phyloP scores from a whole-genome alignment of 2,329 filamentous ascomycete species.

The Balansia obtecta region DNA sequence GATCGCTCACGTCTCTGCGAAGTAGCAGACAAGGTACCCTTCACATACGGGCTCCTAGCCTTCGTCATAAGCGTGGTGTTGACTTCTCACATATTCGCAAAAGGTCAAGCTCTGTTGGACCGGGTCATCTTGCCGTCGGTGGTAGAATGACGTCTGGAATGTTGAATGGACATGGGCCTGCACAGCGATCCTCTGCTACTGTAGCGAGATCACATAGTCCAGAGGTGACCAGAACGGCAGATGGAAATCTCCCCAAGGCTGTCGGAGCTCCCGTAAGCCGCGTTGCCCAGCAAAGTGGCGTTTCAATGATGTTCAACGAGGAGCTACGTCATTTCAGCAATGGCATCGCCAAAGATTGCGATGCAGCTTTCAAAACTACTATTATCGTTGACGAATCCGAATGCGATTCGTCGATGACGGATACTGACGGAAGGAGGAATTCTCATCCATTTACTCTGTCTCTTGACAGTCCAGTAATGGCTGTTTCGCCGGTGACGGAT shows the following conservation, averaged over 20 bases:
- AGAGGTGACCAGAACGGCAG: conserved; percentile 14
- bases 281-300: conserved; percentile 11
- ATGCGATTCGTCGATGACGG: conserved; percentile 19
- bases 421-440: conserved; percentile 20
- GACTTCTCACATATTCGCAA: conserved; percentile 40
- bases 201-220: conserved; percentile 16
- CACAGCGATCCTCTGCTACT: conserved; percentile 11
- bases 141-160: conserved; percentile 9
- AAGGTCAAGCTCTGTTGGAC: conserved; percentile 19
- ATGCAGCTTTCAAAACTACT: conserved; percentile 76
- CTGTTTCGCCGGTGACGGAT: conserved; percentile 16
- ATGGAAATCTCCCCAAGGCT: conserved; percentile 16
- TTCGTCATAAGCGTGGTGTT: conserved; percentile 39
- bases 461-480: conserved; percentile 20
- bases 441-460: conserved; percentile 31
- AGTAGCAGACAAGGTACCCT: conserved; percentile 31
- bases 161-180: conserved; percentile 10
- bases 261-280: conserved; percentile 9
- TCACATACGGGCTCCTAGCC: conserved; percentile 27
- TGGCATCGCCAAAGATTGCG: conserved; percentile 79
- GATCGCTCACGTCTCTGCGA: conserved; percentile 37
- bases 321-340: conserved; percentile 75
- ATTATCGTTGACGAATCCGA: conserved; percentile 29
- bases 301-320: conserved; percentile 41
- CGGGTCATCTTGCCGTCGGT: conserved; percentile 5